Percentiles rank a stretch among this genome's conserved stretches.
These are phyloP conservation scores for Metschnikowia gelsemii DNA, from an alignment of 805 yeast species.

Conservation along the genomic window DNA sequence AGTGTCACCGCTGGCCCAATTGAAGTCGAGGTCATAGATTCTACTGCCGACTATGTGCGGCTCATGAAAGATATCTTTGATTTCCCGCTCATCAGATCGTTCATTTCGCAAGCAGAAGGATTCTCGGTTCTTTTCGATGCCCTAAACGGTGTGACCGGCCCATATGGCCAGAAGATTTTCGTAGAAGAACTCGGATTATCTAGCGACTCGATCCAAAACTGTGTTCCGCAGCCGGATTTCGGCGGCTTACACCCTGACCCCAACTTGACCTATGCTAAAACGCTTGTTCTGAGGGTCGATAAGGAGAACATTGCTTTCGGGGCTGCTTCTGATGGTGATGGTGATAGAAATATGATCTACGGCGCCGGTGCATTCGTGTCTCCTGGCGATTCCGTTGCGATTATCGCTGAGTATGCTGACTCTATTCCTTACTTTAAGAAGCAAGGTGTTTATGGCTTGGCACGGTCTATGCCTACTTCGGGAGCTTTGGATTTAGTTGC, in stretches of 20 bases:
- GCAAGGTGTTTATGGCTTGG: conserved; percentile 86
- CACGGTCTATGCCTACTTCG: conserved; percentile 97
- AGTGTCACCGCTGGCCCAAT: conserved; percentile 51
- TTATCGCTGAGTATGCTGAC: conserved; percentile 89
- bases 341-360: conserved; percentile 98
- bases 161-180: conserved; percentile 85
- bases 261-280: conserved; percentile 87
- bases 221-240: conserved; percentile 78
- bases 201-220: conserved; percentile 70
- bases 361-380: conserved; percentile 94
- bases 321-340: conserved; percentile 99
- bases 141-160: conserved; percentile 94
- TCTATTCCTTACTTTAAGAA: conserved; percentile 87
- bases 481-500: conserved; percentile 94
- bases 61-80: conserved; percentile 86
- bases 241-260: conserved; percentile 99
- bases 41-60: conserved; percentile 73
- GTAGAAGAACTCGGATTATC: conserved; percentile 83
- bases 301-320: conserved; percentile 81
- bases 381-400: conserved; percentile 98
- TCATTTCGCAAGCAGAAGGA: conserved; percentile 52
- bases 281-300: conserved; percentile 87
- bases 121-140: conserved; percentile 86
- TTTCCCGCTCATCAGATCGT: conserved; percentile 72
- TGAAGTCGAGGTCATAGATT: conserved; percentile 77